These are phyloP conservation scores for Penicillium psychrofluorescens DNA, from an alignment of 495 filamentous ascomycete genomes.

Conservation along the genomic window DNA sequence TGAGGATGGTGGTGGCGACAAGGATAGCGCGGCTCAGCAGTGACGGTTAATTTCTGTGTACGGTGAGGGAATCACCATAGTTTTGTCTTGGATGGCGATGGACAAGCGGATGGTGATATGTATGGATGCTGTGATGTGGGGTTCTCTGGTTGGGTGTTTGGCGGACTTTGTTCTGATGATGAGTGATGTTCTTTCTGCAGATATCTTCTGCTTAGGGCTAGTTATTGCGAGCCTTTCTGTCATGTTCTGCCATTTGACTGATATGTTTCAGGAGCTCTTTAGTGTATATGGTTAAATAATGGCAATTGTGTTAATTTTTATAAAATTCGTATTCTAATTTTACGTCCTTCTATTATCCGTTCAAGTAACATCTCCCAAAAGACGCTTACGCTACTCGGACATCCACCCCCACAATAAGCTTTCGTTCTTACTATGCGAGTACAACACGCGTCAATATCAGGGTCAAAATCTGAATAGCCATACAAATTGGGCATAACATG, in stretches of 20 bases:
- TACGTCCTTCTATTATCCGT: too few relatives aligned
- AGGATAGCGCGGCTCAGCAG: background rate
- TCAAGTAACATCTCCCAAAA: too few relatives aligned
- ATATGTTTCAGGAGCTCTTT: background rate
- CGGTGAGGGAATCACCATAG: background rate
- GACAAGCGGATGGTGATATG: background rate
- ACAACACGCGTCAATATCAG: too few relatives aligned
- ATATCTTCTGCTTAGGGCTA: background rate
- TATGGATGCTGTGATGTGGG: background rate
- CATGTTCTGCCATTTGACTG: background rate
- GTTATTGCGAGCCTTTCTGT: background rate
- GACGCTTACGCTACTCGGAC: too few relatives aligned
- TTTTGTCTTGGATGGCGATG: background rate
- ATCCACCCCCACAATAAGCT: too few relatives aligned
- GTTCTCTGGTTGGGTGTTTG: background rate
- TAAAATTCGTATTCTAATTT: too few relatives aligned
- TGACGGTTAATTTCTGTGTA: slow-evolving; percentile 1
- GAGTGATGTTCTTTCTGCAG: background rate
- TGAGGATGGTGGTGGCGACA: slow-evolving; percentile 10
- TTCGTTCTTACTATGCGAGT: too few relatives aligned
- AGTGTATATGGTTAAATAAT: too few relatives aligned
- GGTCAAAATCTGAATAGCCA: too few relatives aligned
- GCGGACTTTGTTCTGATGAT: background rate
- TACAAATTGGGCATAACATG: too few relatives aligned
- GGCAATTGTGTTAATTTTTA: too few relatives aligned